phyloP scores from a whole-genome alignment of 768 basidiomycete species.

The Tylopilus plumbeoviolaceoides region DNA sequence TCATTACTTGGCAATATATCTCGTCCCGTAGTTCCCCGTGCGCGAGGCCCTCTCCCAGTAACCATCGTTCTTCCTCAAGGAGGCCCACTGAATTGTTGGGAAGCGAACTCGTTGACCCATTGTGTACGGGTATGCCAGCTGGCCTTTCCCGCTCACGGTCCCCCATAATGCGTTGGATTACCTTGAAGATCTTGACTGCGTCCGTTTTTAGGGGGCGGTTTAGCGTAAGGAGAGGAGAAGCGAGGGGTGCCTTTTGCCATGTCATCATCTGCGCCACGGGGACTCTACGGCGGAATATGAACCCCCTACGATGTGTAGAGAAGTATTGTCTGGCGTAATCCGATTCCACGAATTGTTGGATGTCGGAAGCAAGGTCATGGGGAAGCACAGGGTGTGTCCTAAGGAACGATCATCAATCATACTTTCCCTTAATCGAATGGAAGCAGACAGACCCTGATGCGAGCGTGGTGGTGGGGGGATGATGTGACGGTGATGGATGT shows the following conservation, averaged over 20 bases:
- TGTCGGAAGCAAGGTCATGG: conserved; percentile 75
- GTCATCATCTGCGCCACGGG: conserved; percentile 86
- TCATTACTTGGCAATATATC: conserved; percentile 90
- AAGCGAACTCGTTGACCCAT: conserved; percentile 42
- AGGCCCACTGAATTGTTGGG: conserved; percentile 41
- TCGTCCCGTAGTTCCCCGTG: conserved; percentile 89
- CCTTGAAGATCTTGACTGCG: conserved; percentile 82
- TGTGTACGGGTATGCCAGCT: conserved; percentile 43
- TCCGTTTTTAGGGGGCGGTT: conserved; percentile 66
- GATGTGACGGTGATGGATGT: conserved; percentile 19
- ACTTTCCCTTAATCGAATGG: background rate
- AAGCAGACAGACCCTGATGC: conserved; percentile 56
- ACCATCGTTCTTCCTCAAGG: conserved; percentile 84
- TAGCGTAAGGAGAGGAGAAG: conserved; percentile 69
- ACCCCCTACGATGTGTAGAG: conserved; percentile 83
- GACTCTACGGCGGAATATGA: conserved; percentile 77
- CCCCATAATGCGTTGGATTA: conserved; percentile 91
- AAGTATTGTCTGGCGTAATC: conserved; percentile 88
- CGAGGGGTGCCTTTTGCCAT: conserved; percentile 81
- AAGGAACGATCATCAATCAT: conserved; percentile 12
- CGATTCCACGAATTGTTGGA: conserved; percentile 81
- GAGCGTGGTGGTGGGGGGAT: conserved; percentile 41
- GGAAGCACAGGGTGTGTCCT: conserved; percentile 80
- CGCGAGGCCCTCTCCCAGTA: conserved; percentile 72
- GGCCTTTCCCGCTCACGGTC: conserved; percentile 75